Base-by-base conservation (phyloP, 768 basidiomycete genomes). In the Pulveroboletus frians region DNA sequence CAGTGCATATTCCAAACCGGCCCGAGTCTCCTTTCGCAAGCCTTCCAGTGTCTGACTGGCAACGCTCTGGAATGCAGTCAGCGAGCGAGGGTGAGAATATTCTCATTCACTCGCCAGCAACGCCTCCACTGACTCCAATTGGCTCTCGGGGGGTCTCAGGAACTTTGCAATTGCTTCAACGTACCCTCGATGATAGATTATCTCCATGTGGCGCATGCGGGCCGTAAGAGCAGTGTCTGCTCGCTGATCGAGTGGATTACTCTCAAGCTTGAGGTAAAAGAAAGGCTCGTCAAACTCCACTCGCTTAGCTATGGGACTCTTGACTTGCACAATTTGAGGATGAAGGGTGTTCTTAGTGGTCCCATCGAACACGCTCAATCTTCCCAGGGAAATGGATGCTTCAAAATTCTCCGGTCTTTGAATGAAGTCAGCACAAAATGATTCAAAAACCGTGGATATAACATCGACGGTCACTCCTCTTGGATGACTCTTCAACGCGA, bases 31-130 rank as follows among this genome's bases (percentile, higher is more conserved):
- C 62, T 92, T 92, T 49, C 93, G 78, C 21, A 99, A 71, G 5
- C 90, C 93, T 63, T 98, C 95, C 3, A 99, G 73, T 0, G 94
- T 97, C 63, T 92, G 82, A 57, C 88, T 93, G 1, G 96, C 96
- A 14, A 81, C 96, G 64, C 80, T 88, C 91, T 93, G 54, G 14
- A 17, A 35, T 45, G 46, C 40, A 47, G 43, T 46, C 46, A 39
- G n/a, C 30, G 42, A 9, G 23, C 27, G 13, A 29, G 15, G 18
- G 7, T 27, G 18, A 29, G 5, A 39, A n/a, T 21, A 30, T 17
- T 23, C 29, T 15, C 18, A 15, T 39, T 15, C 8, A 69, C 84
- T 41, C 56, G 91, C 91, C 58, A 98, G 71, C 43, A 99, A 75
- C 0, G 94, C 96, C 66, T 89, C 88, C 43, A 99, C 91, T 2